Percentiles rank a stretch among this genome's conserved stretches.
Conservation (phyloP, 2,329 filamentous ascomycete genomes). For the Stachybotrys elegans region DNA sequence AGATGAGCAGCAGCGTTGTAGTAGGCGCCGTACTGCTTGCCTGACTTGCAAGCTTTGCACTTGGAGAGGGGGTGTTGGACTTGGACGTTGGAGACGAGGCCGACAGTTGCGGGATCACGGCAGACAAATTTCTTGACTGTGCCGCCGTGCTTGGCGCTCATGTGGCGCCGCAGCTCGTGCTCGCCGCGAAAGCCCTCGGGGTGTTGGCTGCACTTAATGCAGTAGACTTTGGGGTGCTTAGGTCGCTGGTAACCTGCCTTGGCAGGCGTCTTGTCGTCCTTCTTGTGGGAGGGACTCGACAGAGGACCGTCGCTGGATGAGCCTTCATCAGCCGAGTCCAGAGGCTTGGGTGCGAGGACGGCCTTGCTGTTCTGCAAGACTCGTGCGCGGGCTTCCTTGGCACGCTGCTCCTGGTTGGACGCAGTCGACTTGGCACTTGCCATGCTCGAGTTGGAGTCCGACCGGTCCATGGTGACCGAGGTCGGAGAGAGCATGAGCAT, state of each 20-base stretch:
- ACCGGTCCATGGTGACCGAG: slow-evolving; percentile 41
- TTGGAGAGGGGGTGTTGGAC: slow-evolving; percentile 63
- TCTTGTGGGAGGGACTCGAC: slow-evolving; percentile 19
- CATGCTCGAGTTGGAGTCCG: slow-evolving; percentile 37
- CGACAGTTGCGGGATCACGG: slow-evolving; percentile 42
- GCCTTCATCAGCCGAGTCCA: slow-evolving; percentile 9
- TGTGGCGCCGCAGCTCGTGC: slow-evolving; percentile 71
- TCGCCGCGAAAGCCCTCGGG: slow-evolving; percentile 80
- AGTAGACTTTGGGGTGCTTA: slow-evolving; percentile 66
- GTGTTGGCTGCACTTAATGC: slow-evolving; percentile 63
- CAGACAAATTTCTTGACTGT: slow-evolving; percentile 54
- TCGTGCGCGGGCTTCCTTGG: slow-evolving; percentile 41
- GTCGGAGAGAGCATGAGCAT: slow-evolving; percentile 19
- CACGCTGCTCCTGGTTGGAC: slow-evolving; percentile 39
- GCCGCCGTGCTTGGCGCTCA: slow-evolving; percentile 57
- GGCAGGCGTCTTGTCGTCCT: slow-evolving; percentile 38
- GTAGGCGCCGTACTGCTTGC: slow-evolving; percentile 82
- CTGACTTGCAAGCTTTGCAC: slow-evolving; percentile 75
- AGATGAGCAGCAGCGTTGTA: slow-evolving; percentile 94
- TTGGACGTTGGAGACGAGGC: slow-evolving; percentile 36
- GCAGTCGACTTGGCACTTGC: slow-evolving; percentile 38
- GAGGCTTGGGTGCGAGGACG: slow-evolving; percentile 39
- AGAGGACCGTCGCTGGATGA: slow-evolving; percentile 5
- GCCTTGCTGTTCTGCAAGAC: slow-evolving; percentile 37
- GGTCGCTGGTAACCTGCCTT: slow-evolving; percentile 53